Percentiles rank a stretch among this genome's conserved stretches.
These are phyloP conservation scores for Fusarium sulawesiense DNA, from an alignment of 2,329 filamentous ascomycete genomes.

Conservation along the genomic window DNA sequence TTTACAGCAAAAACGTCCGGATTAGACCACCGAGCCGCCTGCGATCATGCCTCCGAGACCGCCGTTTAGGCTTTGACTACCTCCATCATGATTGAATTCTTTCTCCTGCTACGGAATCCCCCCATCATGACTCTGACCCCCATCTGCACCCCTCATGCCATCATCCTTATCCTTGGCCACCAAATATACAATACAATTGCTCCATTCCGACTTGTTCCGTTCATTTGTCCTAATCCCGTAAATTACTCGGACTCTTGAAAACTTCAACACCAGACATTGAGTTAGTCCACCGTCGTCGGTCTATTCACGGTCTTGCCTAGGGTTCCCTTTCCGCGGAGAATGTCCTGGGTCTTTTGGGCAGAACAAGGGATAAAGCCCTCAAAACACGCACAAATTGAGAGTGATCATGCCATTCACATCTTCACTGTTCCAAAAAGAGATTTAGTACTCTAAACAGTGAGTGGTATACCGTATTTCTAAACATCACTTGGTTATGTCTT, in stretches of 20 bases:
- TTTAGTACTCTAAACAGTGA: not conserved
- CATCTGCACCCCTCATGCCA: conserved; percentile 20
- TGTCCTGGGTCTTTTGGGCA: conserved; percentile 9
- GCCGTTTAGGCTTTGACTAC: conserved; percentile 7
- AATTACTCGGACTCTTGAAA: conserved; percentile 12
- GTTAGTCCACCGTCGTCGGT: conserved; percentile 34
- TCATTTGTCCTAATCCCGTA: conserved; percentile 19
- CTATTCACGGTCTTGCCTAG: conserved; percentile 31
- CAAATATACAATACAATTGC: not conserved
- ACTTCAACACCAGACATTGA: conserved; percentile 16
- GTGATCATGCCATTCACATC: conserved; percentile 32
- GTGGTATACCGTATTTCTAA: not conserved
- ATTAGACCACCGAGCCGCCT: conserved; percentile 18
- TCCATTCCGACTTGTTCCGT: conserved; percentile 37
- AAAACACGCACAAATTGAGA: conserved; percentile 22
- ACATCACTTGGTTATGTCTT: not conserved
- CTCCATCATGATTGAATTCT: conserved; percentile 24
- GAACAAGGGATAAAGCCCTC: conserved; percentile 10
- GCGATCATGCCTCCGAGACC: conserved; percentile 12
- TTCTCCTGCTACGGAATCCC: conserved; percentile 20
- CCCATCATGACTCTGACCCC: conserved; percentile 19
- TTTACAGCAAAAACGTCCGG: conserved; percentile 7
- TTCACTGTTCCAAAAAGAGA: not conserved
- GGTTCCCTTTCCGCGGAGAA: conserved; percentile 16
- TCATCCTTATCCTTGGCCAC: conserved; percentile 3